Evolutionary conservation across 768 basidiomycete species (phyloP).

Genomic region (Amanita thiersii): DNA sequence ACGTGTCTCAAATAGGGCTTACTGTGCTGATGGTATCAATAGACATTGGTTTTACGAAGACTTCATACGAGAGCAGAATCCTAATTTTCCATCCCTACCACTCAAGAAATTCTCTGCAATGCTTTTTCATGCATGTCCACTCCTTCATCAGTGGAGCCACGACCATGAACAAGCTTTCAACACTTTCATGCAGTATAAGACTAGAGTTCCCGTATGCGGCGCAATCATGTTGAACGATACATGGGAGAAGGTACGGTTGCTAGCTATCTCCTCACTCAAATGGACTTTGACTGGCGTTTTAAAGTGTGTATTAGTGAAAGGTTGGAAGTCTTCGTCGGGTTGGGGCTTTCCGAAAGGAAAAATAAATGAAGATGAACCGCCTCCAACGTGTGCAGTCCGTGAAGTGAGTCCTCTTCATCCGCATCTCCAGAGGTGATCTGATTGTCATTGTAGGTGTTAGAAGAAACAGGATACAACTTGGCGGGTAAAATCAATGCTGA

Average conservation of each 20-base stretch:
- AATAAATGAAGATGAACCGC: slow-evolving; percentile 90
- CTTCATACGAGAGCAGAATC: slow-evolving; percentile 89
- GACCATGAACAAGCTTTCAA: slow-evolving; percentile 84
- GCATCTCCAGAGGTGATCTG: slow-evolving; percentile 5
- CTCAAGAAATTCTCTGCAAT: slow-evolving; percentile 92
- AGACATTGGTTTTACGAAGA: slow-evolving; percentile 99
- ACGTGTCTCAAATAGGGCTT: slow-evolving; percentile 13
- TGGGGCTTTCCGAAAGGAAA: slow-evolving; percentile 99
- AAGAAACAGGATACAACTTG: slow-evolving; percentile 95
- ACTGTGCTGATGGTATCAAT: slow-evolving; percentile 12
- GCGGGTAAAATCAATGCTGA: slow-evolving; percentile 54
- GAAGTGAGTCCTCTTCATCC: slow-evolving; percentile 54
- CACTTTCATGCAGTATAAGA: slow-evolving; percentile 94
- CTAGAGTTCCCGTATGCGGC: slow-evolving; percentile 93
- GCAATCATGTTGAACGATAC: slow-evolving; percentile 90
- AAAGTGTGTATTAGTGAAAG: slow-evolving; percentile 95
- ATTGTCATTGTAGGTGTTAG: slow-evolving; percentile 60
- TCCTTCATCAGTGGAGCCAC: slow-evolving; percentile 74
- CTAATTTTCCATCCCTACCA: slow-evolving; percentile 76
- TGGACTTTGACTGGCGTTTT: not conserved
- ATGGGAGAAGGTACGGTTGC: slow-evolving; percentile 76
- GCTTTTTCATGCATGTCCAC: slow-evolving; percentile 79
- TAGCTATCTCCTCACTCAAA: not conserved
- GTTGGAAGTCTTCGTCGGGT: slow-evolving; percentile 93
- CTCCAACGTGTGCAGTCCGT: slow-evolving; percentile 78